These are phyloP conservation scores for Golubevia sp. DNA, from an alignment of 1,284 basidiomycete species.

Conservation along the genomic window DNA sequence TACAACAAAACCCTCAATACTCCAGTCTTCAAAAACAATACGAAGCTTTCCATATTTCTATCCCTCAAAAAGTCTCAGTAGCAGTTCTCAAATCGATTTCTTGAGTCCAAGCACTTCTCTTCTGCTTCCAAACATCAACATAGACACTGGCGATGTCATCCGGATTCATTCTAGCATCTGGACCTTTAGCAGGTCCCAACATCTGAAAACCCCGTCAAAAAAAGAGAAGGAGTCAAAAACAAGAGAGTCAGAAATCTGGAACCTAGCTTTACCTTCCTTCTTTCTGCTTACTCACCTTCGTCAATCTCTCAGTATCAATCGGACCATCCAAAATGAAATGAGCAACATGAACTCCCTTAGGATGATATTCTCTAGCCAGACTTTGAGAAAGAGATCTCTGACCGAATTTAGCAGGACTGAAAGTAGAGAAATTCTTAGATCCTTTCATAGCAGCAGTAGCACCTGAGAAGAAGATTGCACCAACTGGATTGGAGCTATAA, in stretches of 20 bases:
- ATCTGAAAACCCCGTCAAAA: neutral
- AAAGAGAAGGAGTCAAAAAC: neutral
- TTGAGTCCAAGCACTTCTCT: slow-evolving; percentile 1
- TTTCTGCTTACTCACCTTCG: neutral
- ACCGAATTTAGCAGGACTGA: slow-evolving; percentile 29
- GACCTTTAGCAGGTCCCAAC: neutral
- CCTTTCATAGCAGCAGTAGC: slow-evolving; percentile 35
- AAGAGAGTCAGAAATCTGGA: neutral
- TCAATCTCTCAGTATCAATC: neutral
- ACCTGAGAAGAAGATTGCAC: slow-evolving; percentile 23
- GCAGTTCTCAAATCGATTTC: neutral
- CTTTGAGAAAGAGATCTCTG: slow-evolving; percentile 27
- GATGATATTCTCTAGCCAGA: slow-evolving; percentile 27
- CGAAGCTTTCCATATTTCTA: too few relatives aligned
- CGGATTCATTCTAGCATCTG: slow-evolving; percentile 1
- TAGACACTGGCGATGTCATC: slow-evolving; percentile 1
- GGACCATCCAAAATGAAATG: slow-evolving; percentile 36
- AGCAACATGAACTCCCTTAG: slow-evolving; percentile 28
- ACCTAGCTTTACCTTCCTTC: too few relatives aligned
- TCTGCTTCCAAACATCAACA: slow-evolving; percentile 1
- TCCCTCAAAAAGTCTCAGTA: neutral
- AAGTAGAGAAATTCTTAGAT: slow-evolving; percentile 24
- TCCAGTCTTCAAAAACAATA: too few relatives aligned
- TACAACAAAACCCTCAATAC: too few relatives aligned
- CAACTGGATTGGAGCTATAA: slow-evolving; percentile 4